Evolutionary conservation across 768 basidiomycete species (phyloP), one percentile per base, ranked within the genome.

Genomic region (Steccherinum ochraceum): DNA sequence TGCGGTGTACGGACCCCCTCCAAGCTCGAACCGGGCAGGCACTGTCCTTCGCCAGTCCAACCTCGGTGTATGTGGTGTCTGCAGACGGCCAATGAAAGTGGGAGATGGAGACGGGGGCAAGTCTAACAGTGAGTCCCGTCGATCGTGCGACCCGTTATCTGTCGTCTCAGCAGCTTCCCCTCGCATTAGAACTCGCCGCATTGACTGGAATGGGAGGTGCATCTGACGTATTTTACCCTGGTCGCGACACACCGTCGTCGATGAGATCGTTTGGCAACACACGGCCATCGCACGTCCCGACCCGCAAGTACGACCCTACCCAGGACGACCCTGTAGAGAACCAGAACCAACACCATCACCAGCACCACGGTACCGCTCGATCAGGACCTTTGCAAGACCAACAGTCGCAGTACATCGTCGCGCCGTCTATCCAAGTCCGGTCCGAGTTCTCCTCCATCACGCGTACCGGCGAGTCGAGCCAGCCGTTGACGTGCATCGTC

Each of bases 1-100:
- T 13, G 92, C 93, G 4, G 95, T 98, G 3, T 99, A 99, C 67
- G 95, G 94, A 12, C 90, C 90, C 4, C 84, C 87, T 11, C 83
- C 85, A 12, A 76, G 66, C 52, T 76, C 78, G 58, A 35, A 35
- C 30, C 73, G 71, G 26, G 79, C 76, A 46, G 65, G 81, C 47
- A 25, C 64, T 64, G 65, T 80, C 5, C 75, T 86, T 23, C 57
- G 64, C 51, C 63, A 63, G 48, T 73, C 88, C 43, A 86, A 90
- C 63, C 72, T 96, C 20, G 96, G 96, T 18, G 90, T 99, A 16
- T 99, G 96, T 58, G 96, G 96, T 35, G 93, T 98, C 2, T 99
- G 96, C 64, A 78, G 96, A 59, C 79, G 93, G 25, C 93, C 93
- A 16, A 98, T 99, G 96, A 93, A 93, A 63, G 78, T 99, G 13